Base-by-base conservation (phyloP, 768 basidiomycete species). In the Hygrophoropsis aurantiaca region DNA sequence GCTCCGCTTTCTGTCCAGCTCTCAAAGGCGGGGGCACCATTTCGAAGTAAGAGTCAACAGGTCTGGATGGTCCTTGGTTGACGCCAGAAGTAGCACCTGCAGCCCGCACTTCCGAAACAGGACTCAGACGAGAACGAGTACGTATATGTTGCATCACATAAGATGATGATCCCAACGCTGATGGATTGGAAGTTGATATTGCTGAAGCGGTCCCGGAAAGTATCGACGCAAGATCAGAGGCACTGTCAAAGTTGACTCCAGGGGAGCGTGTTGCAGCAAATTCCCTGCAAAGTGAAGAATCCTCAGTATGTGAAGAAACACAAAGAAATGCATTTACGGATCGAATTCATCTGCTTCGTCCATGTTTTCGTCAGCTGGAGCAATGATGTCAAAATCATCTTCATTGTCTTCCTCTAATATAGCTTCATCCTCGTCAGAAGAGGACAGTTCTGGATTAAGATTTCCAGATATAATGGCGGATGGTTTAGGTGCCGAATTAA, bases 321-420 rank as follows among this genome's bases (percentile, higher is more conserved):
- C 11, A 30, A 7, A 19, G 39, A 40, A 5, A 23, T 16, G 24
- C 3, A 71, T 85, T 58, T 61, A 90, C 87, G 87, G 87, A 58
- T 90, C 89, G 53, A 90, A 90, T 50, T 87, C 87, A 52, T 89
- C 85, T 2, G 69, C 81, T 41, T 84, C 85, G 54, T 81, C 80
- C 66, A 78, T 74, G 44, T 70, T 77, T 35, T 75, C 81, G 35
- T 68, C 69, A 1, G 68, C 75, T 8, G 70, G 71, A 21, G 70
- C 73, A 33, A 74, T 69, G 42, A 74, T 72, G 19, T 78, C 82
- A 43, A 74, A 81, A 59, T 71, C 78, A 11, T 77, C 74, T 16
- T 78, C 81, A 63, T 76, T 74, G 26, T 77, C 80, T 1, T 75
- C 77, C 3, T 73, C 73, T 4, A 71, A 69, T 16, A 65, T 60